These are phyloP conservation scores for Penicillium sp. DNA, from an alignment of 2,329 filamentous ascomycete species.

Conservation along the genomic window DNA sequence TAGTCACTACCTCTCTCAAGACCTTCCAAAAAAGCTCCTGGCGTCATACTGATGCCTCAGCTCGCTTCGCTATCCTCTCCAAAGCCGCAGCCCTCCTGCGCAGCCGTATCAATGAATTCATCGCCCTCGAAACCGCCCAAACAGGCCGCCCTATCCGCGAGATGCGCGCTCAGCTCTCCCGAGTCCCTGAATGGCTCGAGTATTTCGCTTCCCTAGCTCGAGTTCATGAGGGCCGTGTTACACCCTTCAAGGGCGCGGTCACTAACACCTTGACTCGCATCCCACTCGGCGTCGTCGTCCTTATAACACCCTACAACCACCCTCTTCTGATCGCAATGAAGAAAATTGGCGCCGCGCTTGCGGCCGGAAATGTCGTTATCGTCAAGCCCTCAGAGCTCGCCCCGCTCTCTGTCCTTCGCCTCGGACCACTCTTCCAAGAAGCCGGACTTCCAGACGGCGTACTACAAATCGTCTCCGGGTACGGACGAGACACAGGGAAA, in stretches of 20 bases:
- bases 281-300: conserved; percentile 46
- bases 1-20: conserved; percentile 45
- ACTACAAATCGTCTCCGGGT: conserved; percentile 57
- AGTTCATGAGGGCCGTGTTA: conserved; percentile 68
- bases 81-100: conserved; percentile 62
- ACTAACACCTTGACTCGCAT: conserved; percentile 44
- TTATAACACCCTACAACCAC: conserved; percentile 48
- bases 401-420: conserved; percentile 47
- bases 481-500: conserved; percentile 53
- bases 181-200: conserved; percentile 65
- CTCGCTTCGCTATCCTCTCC: conserved; percentile 67
- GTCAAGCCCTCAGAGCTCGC: conserved; percentile 49
- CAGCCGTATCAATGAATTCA: conserved; percentile 59
- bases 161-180: conserved; percentile 71
- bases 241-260: conserved; percentile 60
- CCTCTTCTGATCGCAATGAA: conserved; percentile 44
- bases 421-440: conserved; percentile 47
- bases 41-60: conserved; percentile 62
- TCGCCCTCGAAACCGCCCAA: conserved; percentile 68
- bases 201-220: conserved; percentile 72
- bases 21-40: conserved; percentile 59
- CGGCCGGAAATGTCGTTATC: conserved; percentile 47
- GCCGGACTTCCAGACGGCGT: conserved; percentile 51
- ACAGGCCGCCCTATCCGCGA: conserved; percentile 72
- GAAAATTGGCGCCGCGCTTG: conserved; percentile 47